These are phyloP conservation scores for Cinnamomum micranthum DNA, from an alignment of 164 flowering plant genomes.

Conservation along the genomic window DNA sequence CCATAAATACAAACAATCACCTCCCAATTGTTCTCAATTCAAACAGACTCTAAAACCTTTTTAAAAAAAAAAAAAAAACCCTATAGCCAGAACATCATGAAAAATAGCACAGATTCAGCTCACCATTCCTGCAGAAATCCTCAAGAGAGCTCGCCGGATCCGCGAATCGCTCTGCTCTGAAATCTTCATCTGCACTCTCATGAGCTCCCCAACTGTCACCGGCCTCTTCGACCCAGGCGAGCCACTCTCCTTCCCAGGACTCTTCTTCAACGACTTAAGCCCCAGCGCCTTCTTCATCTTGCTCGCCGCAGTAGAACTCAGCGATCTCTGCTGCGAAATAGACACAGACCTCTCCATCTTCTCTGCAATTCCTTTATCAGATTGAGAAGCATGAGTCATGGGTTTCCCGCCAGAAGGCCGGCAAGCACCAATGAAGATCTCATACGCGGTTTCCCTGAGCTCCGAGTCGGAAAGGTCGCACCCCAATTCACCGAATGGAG, in stretches of 20 bases:
- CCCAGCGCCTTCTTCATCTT: conserved; percentile 78
- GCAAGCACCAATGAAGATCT: conserved; percentile 70
- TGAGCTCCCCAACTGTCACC: conserved; percentile 58
- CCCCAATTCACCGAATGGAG: conserved; percentile 61
- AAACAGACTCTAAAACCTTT: too few species aligned
- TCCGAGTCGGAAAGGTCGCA: conserved; percentile 51
- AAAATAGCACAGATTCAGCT: neutral
- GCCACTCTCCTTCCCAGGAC: conserved; percentile 23
- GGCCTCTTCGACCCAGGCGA: conserved; percentile 35
- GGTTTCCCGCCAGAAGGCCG: conserved; percentile 75
- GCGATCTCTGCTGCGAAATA: conserved; percentile 44
- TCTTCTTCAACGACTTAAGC: conserved; percentile 27
- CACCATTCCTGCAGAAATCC: conserved; percentile 84
- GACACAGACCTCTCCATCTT: conserved; percentile 15
- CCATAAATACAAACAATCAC: too few species aligned
- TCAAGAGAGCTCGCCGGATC: conserved; percentile 60
- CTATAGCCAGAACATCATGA: too few species aligned
- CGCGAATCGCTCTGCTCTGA: conserved; percentile 79
- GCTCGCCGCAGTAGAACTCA: conserved; percentile 68
- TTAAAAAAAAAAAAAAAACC: too few species aligned
- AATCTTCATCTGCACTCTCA: conserved; percentile 81
- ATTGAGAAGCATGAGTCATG: conserved; percentile 40
- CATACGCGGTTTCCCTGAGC: conserved; percentile 70
- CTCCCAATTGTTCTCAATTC: too few species aligned
- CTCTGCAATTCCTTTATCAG: conserved; percentile 10